Base-by-base conservation (phyloP, 1,139 yeast genomes). In the Debaryomyces singareniensis region DNA sequence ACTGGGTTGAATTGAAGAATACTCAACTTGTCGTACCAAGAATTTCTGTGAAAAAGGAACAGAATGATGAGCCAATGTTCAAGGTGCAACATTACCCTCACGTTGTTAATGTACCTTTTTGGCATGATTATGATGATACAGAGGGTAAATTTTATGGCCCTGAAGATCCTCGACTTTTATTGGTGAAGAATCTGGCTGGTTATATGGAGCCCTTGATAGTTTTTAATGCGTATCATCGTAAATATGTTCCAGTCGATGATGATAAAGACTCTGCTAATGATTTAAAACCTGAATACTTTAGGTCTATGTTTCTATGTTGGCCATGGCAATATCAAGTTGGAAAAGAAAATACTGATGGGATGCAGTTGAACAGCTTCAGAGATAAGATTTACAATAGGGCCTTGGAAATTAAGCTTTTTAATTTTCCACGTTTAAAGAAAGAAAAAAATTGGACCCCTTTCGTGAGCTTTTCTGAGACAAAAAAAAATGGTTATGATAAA, bases 401-500 rank as follows among this genome's bases (percentile, higher is more conserved):
- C 2, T 38, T 43, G 11, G 62, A 57, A 32, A 43, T 61, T 22
- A 35, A 40, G 20, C 39, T 55, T 16, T 47, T 51, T 18, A 50
- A 50, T 24, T 29, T 35, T 13, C 43, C 44, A 10, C 42, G 61
- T 15, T 45, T 44, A 12, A 38, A 37, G 9, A 49, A 41, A 20
- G 68, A 64, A 36, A 66, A 66, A 40, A 66, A 66, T 39, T 66
- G 72, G 72, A 61, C 69, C 2, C 71, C 72, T 1, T 51, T 65
- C 34, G 36, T 60, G 11, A 55, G 58, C 36, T 42, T 43, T 14
- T 27, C 27, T 2, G 50, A 47, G 16, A 47, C 63, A 29, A 31
- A 33, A 6, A 31, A 32, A 13, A 31, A 38, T 28, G 44, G 46
- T 4, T 49, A 44, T 37, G 70, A 65, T 39, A 45, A 46, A 24